Percentiles rank a stretch among this genome's conserved stretches.
Evolutionary conservation across 1,139 yeast genomes (phyloP).

Genomic region (Cylindricascospora bacillispora): DNA sequence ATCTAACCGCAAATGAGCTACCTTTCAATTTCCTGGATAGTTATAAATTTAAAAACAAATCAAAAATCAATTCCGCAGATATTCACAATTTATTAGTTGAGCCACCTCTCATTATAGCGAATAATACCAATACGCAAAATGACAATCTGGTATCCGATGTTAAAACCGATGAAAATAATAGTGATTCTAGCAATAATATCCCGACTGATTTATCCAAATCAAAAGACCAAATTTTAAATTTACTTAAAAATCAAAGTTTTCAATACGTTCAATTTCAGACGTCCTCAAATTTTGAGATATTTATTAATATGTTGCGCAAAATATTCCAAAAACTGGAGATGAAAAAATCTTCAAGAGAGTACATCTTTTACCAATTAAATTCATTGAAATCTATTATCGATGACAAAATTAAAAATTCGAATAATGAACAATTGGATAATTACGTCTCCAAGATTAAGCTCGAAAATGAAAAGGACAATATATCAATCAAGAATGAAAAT

Average conservation of each 20-base stretch:
- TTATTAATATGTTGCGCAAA: constrained; percentile 12
- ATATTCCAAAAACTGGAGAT: constrained; percentile 19
- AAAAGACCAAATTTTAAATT: constrained; percentile 7
- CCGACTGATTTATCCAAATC: not conserved
- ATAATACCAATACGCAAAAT: not conserved
- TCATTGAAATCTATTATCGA: constrained; percentile 11
- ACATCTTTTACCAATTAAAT: constrained; percentile 13
- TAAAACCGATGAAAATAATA: not conserved
- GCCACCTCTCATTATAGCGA: not conserved
- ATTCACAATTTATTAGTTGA: constrained; percentile 1
- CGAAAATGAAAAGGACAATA: not conserved
- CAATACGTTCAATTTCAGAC: constrained; percentile 21
- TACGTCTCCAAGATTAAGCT: constrained; percentile 1
- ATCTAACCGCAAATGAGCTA: not conserved
- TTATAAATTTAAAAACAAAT: not conserved
- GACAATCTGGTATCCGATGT: not conserved
- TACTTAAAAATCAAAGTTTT: constrained; percentile 10
- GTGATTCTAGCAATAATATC: not conserved
- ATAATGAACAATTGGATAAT: constrained; percentile 11
- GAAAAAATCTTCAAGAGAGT: constrained; percentile 16
- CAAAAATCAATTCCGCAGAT: not conserved
- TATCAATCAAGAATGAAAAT: not conserved
- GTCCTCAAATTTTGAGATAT: constrained; percentile 15
- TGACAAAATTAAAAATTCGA: constrained; percentile 10
- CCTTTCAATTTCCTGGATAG: not conserved